Percentiles rank a stretch among this genome's conserved stretches.
Conservation (phyloP, 305 asterid species). For the Caryopteris hybrid region DNA sequence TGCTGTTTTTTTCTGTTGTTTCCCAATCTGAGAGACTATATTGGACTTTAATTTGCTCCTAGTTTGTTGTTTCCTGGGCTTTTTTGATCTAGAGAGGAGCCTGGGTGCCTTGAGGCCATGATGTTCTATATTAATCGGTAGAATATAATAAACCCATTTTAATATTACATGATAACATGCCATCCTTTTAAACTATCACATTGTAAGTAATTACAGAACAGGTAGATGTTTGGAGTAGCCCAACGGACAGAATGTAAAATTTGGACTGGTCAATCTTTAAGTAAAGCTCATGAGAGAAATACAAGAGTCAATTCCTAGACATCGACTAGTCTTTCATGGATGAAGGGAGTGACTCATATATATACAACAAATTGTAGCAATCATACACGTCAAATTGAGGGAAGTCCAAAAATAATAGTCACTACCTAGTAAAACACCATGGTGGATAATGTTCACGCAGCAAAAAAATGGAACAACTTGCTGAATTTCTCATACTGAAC, state of each 20-base stretch:
- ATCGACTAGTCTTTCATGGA: neutral
- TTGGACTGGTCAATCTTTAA: neutral
- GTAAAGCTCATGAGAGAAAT: neutral
- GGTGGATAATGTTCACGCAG: neutral
- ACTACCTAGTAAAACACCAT: neutral
- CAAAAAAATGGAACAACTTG: neutral
- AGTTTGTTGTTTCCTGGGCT: neutral
- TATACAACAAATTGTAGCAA: neutral
- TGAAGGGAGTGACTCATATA: neutral
- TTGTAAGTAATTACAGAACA: neutral
- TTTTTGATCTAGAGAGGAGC: neutral
- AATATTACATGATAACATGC: neutral
- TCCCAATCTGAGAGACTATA: neutral
- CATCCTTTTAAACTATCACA: neutral
- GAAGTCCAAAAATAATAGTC: neutral
- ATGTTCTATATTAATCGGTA: neutral
- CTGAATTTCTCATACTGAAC: neutral
- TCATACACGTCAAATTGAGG: neutral
- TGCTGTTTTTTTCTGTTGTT: too few species aligned
- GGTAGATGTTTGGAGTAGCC: neutral
- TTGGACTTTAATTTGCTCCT: neutral
- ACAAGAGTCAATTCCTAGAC: neutral
- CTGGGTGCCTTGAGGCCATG: neutral
- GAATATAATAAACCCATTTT: neutral
- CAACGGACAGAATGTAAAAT: neutral